Base-by-base conservation (phyloP, 169 alveolate genomes). In the Cryptosporidium andersoni region DNA sequence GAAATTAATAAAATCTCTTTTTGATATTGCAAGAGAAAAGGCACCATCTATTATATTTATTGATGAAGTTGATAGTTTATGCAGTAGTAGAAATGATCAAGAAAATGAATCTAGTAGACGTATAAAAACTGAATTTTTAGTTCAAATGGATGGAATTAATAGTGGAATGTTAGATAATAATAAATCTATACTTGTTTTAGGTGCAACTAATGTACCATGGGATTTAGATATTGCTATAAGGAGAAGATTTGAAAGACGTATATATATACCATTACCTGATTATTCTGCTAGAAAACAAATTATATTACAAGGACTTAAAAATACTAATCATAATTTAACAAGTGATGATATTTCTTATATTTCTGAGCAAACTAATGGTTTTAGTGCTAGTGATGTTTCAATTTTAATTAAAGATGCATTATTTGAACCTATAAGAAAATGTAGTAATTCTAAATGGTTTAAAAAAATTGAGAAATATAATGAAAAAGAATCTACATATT, bases 251-350 rank as follows among this genome's bases (percentile, higher is more conserved):
- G 99, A 97, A 89, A 93, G 96, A 81, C 94, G 99, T 85, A 97
- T 98, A 40, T 97, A 97, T 88, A 98, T 98, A 56, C 98, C 99
- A 4, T 98, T 98, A 62, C 99, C 99, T 25, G 99, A 98, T 81
- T 88, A 88, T 39, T 89, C 88, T 12, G 98, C 99, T 36, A 92
- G 99, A 66, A 81, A 90, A 82, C 88, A 65, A 80, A 88, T 95
- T 88, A 90, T 97, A 45, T 88, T 92, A 66, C 89, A 90, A 63
- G 88, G 92, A 63, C 80, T 94, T 2, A 82, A 92, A 80, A 81
- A 91, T 49, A 89, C 91, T 58, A 89, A 64, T 66, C 92, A 92
- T 82, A 49, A 66, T 64, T 81, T 94, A 51, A 65, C 89, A 37
- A 93, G 91, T 65, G 97, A 91, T n/a, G 97, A 95, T 81, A 65